Evolutionary conservation across 495 filamentous ascomycete genomes (phyloP), one percentile per base, ranked within the genome.

Genomic region (Symbiotaphrina buchneri): DNA sequence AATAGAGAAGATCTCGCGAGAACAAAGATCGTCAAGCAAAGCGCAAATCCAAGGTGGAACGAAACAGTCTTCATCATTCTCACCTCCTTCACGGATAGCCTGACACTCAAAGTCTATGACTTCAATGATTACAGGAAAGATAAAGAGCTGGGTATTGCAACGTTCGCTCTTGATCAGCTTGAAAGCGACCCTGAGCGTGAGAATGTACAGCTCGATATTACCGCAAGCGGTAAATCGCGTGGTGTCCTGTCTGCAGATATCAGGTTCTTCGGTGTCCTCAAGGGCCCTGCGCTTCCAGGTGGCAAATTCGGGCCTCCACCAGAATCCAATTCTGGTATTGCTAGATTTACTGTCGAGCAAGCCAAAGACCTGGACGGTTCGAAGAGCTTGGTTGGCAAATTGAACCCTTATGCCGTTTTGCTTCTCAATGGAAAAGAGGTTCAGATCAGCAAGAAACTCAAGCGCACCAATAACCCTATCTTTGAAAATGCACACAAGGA

Each of bases 101-200:
- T 99, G 36, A 83, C 81, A 17, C 56, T 95, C 25, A 64, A 73
- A 19, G 46, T 91, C 18, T 94, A 65, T 42, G 87, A 99, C 51
- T 95, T 70, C 63, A 99, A 99, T 39, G 90, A 94, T 29, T 73
- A 70, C 49, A 68, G 87, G 35, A 95, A 95, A 56, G 82, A 95
- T 52, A 93, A 93, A 59, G 80, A 91, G 45, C 69, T 99, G 31
- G 90, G 90, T 24, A 60, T 65, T 23, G 76, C 78, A 4, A 78
- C 71, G 3, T 99, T 95, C 48, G 56, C 68, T 7, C 54, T 99
- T 21, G 83, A 94, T 36, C 68, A 72, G 24, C 48, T 95, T 2
- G 73, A 87, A 46, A 65, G 75, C 28, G 50, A 80, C 6, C 52
- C 55, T 17, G 78, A 79, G 35, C 69, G 81, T 38, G 83, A 93